These are phyloP conservation scores for Globisporangium nodosum DNA, from an alignment of 352 stramenopile genomes.

Conservation along the genomic window DNA sequence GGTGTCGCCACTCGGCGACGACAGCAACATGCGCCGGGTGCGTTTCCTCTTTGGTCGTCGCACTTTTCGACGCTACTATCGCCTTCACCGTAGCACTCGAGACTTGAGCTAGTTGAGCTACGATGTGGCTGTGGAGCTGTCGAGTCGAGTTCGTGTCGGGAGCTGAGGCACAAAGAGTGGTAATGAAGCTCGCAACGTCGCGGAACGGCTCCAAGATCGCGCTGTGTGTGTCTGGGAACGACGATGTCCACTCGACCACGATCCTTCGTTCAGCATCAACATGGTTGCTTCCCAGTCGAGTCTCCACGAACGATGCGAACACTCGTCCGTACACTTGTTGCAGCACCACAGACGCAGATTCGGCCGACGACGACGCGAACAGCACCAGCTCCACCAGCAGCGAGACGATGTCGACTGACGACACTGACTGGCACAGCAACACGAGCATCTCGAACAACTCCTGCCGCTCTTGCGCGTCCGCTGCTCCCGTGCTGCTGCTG, in stretches of 20 bases:
- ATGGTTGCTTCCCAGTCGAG: background rate
- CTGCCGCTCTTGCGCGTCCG: background rate
- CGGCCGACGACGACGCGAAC: background rate
- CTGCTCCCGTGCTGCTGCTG: background rate
- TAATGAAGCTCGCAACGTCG: background rate
- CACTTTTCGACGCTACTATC: slow-evolving; percentile 6
- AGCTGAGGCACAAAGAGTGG: background rate
- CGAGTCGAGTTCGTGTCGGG: background rate
- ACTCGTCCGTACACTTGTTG: slow-evolving; percentile 1
- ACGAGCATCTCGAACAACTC: slow-evolving; percentile 7
- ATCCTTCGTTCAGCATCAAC: background rate
- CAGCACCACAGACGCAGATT: background rate
- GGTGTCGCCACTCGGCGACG: slow-evolving; percentile 19
- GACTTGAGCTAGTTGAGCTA: slow-evolving; percentile 24
- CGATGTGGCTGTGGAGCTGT: slow-evolving; percentile 16
- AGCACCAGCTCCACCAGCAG: slow-evolving; percentile 14
- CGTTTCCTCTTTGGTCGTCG: background rate
- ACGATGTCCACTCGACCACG: slow-evolving; percentile 4
- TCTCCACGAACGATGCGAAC: slow-evolving; percentile 2
- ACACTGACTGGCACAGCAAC: slow-evolving; percentile 7
- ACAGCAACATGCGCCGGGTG: slow-evolving; percentile 12
- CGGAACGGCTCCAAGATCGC: background rate
- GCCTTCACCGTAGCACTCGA: slow-evolving; percentile 29
- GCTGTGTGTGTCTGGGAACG: slow-evolving; percentile 8
- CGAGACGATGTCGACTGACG: slow-evolving; percentile 11